Conservation (phyloP, 257 asterid genomes). For the Solanum pennellii region DNA sequence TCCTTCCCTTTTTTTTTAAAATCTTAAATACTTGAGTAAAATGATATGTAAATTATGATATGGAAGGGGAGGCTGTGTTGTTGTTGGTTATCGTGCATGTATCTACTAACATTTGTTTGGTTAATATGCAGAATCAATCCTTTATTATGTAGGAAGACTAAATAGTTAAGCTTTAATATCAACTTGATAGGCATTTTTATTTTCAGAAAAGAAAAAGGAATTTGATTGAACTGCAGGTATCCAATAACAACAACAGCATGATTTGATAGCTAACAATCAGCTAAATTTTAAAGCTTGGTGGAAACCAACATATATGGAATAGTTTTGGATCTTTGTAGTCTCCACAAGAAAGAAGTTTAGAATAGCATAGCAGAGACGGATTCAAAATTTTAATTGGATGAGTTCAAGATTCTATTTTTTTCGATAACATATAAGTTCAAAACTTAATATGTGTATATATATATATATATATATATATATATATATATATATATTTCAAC, state of each 20-base stretch:
- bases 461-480: no score
- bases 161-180: background rate
- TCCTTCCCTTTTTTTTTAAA: no score
- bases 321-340: slow-evolving; percentile 43
- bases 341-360: slow-evolving; percentile 21
- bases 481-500: background rate
- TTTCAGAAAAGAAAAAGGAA: background rate
- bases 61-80: background rate
- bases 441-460: background rate
- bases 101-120: background rate
- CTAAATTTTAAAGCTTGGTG: background rate
- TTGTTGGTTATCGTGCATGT: background rate
- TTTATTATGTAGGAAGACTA: background rate
- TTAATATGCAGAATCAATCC: background rate
- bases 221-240: background rate
- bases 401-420: background rate
- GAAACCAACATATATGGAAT: background rate
- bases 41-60: background rate
- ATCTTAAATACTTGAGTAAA: background rate
- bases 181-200: background rate
- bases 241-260: background rate
- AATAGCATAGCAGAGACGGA: background rate
- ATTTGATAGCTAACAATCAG: background rate
- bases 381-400: background rate
- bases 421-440: background rate